Evolutionary conservation across 176 grass and related monocot genomes (phyloP).

Genomic region (Musa troglodytarum): DNA sequence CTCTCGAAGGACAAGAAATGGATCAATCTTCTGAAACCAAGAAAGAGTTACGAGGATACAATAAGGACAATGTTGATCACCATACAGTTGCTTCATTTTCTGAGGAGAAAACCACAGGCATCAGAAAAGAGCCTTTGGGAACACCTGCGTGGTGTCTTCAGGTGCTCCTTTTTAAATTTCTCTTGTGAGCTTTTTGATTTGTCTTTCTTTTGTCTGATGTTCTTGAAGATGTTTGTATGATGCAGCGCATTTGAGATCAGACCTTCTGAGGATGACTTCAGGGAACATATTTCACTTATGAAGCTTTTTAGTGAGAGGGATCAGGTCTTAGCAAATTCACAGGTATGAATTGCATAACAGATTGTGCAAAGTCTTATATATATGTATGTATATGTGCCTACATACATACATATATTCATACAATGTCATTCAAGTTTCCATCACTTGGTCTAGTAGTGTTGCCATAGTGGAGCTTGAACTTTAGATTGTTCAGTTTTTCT

Average conservation of each 20-base stretch:
- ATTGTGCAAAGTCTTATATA: neutral
- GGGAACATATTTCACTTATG: slow-evolving; percentile 48
- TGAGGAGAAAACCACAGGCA: slow-evolving; percentile 51
- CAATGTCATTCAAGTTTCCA: no score
- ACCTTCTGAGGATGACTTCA: slow-evolving; percentile 57
- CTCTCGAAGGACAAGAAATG: slow-evolving; percentile 36
- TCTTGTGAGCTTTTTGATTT: slow-evolving; percentile 2
- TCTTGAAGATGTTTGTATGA: slow-evolving; percentile 21
- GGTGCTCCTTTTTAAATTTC: slow-evolving; percentile 31
- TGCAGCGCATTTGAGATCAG: slow-evolving; percentile 67
- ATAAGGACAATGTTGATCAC: slow-evolving; percentile 51
- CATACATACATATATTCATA: no score
- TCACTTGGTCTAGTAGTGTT: no score
- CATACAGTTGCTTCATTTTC: slow-evolving; percentile 52
- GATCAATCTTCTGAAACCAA: slow-evolving; percentile 51
- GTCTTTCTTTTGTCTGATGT: slow-evolving; percentile 6
- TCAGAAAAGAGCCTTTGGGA: slow-evolving; percentile 53
- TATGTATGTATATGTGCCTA: no score
- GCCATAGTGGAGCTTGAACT: no score
- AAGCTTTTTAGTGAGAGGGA: slow-evolving; percentile 48
- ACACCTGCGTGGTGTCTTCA: slow-evolving; percentile 50
- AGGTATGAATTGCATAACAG: slow-evolving; percentile 26
- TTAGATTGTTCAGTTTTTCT: no score
- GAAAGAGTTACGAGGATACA: slow-evolving; percentile 21
- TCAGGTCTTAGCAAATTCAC: slow-evolving; percentile 46